These are phyloP conservation scores for Teunomyces funiuensis DNA, from an alignment of 805 yeast species.

Conservation along the genomic window DNA sequence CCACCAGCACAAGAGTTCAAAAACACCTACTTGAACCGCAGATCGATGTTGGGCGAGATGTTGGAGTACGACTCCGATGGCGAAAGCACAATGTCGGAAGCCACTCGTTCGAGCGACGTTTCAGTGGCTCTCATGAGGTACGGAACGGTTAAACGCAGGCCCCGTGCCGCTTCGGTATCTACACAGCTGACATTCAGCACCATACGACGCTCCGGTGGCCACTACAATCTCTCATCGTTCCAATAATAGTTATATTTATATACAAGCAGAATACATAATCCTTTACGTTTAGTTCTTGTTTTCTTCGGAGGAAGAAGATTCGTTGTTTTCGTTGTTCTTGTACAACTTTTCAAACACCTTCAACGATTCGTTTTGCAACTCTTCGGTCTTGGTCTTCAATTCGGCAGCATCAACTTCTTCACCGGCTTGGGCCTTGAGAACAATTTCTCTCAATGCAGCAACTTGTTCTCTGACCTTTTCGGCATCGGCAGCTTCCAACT, in stretches of 20 bases:
- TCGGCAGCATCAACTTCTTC: slow-evolving; percentile 60
- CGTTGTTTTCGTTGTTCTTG: slow-evolving; percentile 25
- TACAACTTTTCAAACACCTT: slow-evolving; percentile 70
- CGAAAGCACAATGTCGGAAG: slow-evolving; percentile 3
- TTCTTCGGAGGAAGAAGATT: slow-evolving; percentile 22
- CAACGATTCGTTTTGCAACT: slow-evolving; percentile 71
- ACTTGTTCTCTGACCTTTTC: slow-evolving; percentile 53
- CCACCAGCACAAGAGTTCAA: slow-evolving; percentile 25
- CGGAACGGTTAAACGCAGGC: background rate
- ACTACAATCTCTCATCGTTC: slow-evolving; percentile 7
- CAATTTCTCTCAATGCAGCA: slow-evolving; percentile 59
- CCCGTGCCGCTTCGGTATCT: background rate
- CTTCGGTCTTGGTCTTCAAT: slow-evolving; percentile 72
- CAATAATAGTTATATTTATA: slow-evolving; percentile 9
- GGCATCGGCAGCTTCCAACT: slow-evolving; percentile 45
- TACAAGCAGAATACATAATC: slow-evolving; percentile 11
- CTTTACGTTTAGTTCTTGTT: slow-evolving; percentile 23
- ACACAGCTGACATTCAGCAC: slow-evolving; percentile 8
- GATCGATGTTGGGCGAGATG: slow-evolving; percentile 46
- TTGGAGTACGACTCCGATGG: slow-evolving; percentile 40
- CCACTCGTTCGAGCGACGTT: background rate
- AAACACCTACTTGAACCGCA: slow-evolving; percentile 29
- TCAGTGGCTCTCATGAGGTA: background rate
- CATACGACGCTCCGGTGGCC: slow-evolving; percentile 9
- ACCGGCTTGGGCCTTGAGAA: slow-evolving; percentile 64